Evolutionary conservation across 331 rosid genomes (phyloP).

Genomic region (Quercus lobata): DNA sequence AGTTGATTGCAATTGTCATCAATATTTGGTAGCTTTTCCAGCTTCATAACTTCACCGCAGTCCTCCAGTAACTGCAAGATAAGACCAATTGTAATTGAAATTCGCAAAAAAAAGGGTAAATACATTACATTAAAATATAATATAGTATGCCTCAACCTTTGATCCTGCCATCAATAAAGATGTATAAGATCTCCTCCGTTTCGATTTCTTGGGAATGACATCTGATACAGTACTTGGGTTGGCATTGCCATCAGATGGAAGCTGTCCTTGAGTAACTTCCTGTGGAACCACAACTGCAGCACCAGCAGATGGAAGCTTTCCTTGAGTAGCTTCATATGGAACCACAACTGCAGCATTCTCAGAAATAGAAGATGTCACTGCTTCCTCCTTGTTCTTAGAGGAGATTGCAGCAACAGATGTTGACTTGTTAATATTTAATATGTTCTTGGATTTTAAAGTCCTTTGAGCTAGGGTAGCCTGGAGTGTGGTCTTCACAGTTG

Average conservation of each 20-base stretch:
- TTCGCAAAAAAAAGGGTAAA: slow-evolving; percentile 1
- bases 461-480: slow-evolving; percentile 32
- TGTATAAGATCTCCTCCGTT: slow-evolving; percentile 74
- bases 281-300: slow-evolving; percentile 14
- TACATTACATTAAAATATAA: neutral
- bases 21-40: slow-evolving; percentile 56
- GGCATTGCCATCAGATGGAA: slow-evolving; percentile 36
- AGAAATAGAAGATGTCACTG: slow-evolving; percentile 29
- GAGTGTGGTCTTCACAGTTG: slow-evolving; percentile 40
- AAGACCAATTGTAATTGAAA: slow-evolving; percentile 15
- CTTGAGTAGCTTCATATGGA: slow-evolving; percentile 35
- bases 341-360: slow-evolving; percentile 13
- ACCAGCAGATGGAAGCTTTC: neutral
- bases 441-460: slow-evolving; percentile 39
- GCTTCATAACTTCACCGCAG: slow-evolving; percentile 34
- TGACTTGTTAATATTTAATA: slow-evolving; percentile 28
- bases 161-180: slow-evolving; percentile 56
- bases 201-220: slow-evolving; percentile 34
- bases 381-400: slow-evolving; percentile 38
- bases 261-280: slow-evolving; percentile 30
- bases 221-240: slow-evolving; percentile 30
- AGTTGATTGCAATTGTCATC: slow-evolving; percentile 73
- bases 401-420: slow-evolving; percentile 28
- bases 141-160: slow-evolving; percentile 48
- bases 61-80: slow-evolving; percentile 60